phyloP scores from a whole-genome alignment of 768 basidiomycete genomes.

The Hypholoma sublateritium region DNA sequence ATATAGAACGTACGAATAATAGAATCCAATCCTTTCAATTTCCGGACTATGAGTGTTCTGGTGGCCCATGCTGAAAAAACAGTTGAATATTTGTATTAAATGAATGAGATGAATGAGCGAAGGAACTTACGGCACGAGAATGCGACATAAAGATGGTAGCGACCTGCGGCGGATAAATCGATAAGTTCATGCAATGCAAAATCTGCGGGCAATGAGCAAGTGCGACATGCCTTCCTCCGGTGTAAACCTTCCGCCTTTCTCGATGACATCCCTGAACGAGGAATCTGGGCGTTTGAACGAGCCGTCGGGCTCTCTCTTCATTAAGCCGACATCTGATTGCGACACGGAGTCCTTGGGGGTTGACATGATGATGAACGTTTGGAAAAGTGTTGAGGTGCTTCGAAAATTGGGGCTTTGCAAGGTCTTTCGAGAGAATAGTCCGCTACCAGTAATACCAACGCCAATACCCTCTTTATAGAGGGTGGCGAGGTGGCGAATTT shows the following conservation, averaged over 20 bases:
- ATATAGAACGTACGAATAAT: slow-evolving; percentile 61
- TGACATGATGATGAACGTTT: slow-evolving; percentile 6
- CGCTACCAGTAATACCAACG: no score
- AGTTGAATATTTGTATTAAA: neutral
- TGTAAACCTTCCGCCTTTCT: slow-evolving; percentile 39
- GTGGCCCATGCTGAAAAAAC: slow-evolving; percentile 84
- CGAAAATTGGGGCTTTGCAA: neutral
- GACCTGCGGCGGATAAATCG: slow-evolving; percentile 42
- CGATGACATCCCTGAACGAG: slow-evolving; percentile 56
- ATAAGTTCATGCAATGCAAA: neutral
- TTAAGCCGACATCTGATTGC: slow-evolving; percentile 54
- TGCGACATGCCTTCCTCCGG: slow-evolving; percentile 69
- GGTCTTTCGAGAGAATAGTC: no score
- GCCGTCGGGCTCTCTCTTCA: slow-evolving; percentile 57
- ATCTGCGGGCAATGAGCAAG: neutral
- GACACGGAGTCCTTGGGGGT: slow-evolving; percentile 10
- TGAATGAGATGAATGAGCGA: neutral
- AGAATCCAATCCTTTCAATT: slow-evolving; percentile 89
- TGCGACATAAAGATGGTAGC: slow-evolving; percentile 91
- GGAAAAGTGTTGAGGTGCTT: neutral
- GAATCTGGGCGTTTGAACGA: slow-evolving; percentile 54
- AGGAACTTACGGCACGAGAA: slow-evolving; percentile 72
- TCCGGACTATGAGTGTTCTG: slow-evolving; percentile 81
- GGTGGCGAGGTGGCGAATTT: neutral
- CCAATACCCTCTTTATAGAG: neutral